These are phyloP conservation scores for Mortierella sp. DNA, from an alignment of 371 early-diverging fungal species.

Conservation along the genomic window DNA sequence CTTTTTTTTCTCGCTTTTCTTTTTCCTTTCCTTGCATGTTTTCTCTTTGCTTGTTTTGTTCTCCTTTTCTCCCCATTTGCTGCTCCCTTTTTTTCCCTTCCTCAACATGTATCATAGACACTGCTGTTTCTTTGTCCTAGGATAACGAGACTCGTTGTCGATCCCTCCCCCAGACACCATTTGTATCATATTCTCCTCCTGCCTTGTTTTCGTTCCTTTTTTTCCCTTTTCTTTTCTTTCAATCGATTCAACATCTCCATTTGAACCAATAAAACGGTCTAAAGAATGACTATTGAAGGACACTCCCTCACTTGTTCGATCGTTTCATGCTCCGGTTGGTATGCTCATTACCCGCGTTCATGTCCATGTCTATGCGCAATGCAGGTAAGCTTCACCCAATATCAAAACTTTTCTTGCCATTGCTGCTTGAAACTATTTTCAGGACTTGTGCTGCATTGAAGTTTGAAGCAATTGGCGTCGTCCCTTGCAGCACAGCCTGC, in stretches of 20 bases:
- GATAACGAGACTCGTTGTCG: background rate
- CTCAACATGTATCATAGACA: conserved; percentile 6
- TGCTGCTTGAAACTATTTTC: background rate
- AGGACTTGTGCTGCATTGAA: background rate
- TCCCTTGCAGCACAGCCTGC: background rate
- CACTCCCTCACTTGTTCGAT: background rate
- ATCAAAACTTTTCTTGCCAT: background rate
- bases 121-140: background rate
- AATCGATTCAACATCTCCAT: background rate
- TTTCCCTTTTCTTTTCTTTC: background rate
- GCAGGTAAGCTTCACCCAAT: background rate
- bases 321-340: too few relatives aligned
- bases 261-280: conserved; percentile 6
- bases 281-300: conserved; percentile 5
- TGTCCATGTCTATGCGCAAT: background rate
- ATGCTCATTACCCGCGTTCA: background rate
- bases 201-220: conserved; percentile 22
- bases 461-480: background rate
- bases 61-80: background rate
- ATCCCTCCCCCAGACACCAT: background rate
- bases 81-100: background rate
- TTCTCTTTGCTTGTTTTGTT: conserved; percentile 19
- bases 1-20: background rate
- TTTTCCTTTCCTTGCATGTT: conserved; percentile 18
- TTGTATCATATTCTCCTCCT: conserved; percentile 14